Percentiles rank a stretch among this genome's conserved stretches.
Conservation (phyloP, 352 stramenopile genomes). For the Globisporangium spiculum region DNA sequence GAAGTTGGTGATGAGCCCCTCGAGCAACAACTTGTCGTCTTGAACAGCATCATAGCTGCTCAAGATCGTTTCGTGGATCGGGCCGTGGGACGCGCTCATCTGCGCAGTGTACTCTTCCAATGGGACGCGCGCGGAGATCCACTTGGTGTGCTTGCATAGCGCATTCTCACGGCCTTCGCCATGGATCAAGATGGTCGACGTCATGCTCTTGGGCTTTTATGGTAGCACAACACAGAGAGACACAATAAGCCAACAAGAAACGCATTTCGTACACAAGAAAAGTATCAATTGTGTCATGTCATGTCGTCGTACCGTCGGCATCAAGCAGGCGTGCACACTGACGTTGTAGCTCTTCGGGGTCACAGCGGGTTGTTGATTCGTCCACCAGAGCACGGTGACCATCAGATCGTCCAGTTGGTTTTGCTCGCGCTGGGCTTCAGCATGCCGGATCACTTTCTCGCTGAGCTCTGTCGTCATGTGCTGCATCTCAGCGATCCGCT, state of each 20-base stretch:
- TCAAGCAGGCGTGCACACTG: slow-evolving; percentile 50
- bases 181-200: slow-evolving; percentile 49
- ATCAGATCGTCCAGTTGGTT: slow-evolving; percentile 35
- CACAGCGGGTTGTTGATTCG: neutral
- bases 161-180: slow-evolving; percentile 42
- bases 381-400: slow-evolving; percentile 66
- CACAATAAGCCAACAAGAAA: too few species aligned
- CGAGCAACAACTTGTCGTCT: slow-evolving; percentile 43
- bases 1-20: slow-evolving; percentile 81
- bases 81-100: slow-evolving; percentile 19
- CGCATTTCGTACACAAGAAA: too few species aligned
- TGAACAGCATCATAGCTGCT: slow-evolving; percentile 17
- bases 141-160: slow-evolving; percentile 67
- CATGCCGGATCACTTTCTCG: slow-evolving; percentile 4
- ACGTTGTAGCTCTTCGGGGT: slow-evolving; percentile 24
- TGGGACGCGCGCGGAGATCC: slow-evolving; percentile 52
- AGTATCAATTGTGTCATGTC: neutral
- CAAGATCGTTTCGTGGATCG: slow-evolving; percentile 64
- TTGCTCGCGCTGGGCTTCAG: slow-evolving; percentile 6
- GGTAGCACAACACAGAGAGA: too few species aligned
- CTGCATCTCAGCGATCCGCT: slow-evolving; percentile 6
- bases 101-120: slow-evolving; percentile 38
- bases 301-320: slow-evolving; percentile 30
- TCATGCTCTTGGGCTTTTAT: slow-evolving; percentile 24
- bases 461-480: slow-evolving; percentile 17